phyloP scores from a whole-genome alignment of 345 rosid species.

The Populus simonii region DNA sequence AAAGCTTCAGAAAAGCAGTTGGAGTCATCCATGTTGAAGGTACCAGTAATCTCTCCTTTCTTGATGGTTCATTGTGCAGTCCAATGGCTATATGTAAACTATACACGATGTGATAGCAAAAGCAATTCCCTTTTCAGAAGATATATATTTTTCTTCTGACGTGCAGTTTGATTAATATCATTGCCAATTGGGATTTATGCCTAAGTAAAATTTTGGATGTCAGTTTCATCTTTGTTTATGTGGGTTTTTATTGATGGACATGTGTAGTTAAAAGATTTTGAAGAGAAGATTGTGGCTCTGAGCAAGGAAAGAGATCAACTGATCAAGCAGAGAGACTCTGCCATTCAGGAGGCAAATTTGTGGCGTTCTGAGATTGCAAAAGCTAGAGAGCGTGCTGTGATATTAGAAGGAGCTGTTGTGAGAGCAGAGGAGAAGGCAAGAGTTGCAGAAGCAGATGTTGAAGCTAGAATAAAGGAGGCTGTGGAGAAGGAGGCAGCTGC shows the following conservation, averaged over 20 bases:
- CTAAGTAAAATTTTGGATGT: neutral
- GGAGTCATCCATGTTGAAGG: constrained; percentile 58
- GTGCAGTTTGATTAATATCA: neutral
- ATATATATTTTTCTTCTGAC: neutral
- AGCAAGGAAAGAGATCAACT: constrained; percentile 73
- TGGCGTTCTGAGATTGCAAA: constrained; percentile 98
- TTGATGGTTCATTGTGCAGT: neutral
- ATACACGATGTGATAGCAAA: neutral
- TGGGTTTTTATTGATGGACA: constrained; percentile 8
- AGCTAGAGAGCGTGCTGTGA: constrained; percentile 89
- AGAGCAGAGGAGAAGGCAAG: constrained; percentile 94
- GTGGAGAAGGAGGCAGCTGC: constrained; percentile 68
- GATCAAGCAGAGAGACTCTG: constrained; percentile 78
- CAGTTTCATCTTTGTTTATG: constrained; percentile 11
- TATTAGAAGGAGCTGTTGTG: constrained; percentile 84
- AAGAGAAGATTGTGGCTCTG: constrained; percentile 53
- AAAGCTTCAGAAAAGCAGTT: constrained; percentile 57
- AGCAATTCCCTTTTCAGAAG: neutral
- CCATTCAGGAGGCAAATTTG: constrained; percentile 80
- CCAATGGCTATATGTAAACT: neutral
- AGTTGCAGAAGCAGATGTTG: constrained; percentile 72
- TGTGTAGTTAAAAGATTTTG: constrained; percentile 67
- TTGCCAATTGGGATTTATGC: neutral
- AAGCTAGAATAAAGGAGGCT: constrained; percentile 77
- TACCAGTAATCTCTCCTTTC: constrained; percentile 18